phyloP scores from a whole-genome alignment of 225 moss, liverwort and hornwort species.

The Lunularia cruciata region DNA sequence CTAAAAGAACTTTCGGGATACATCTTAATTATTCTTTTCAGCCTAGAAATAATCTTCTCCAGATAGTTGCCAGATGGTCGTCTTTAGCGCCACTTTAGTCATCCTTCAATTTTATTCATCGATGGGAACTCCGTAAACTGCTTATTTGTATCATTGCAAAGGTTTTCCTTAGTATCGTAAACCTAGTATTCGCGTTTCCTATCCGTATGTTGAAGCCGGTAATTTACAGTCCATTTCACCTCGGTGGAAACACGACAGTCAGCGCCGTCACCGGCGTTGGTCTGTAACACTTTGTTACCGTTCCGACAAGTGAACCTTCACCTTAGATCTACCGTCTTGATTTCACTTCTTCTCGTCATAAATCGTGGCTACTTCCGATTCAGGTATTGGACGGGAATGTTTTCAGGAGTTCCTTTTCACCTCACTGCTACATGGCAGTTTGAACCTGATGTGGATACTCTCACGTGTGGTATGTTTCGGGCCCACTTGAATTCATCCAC shows the following conservation, averaged over 20 bases:
- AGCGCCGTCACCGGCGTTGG: slow-evolving; percentile 3
- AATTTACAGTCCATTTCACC: too few species aligned
- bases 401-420: not conserved
- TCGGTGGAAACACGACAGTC: not conserved
- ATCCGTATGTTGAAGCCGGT: too few species aligned
- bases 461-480: not conserved
- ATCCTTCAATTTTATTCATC: too few species aligned
- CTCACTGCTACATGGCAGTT: not conserved
- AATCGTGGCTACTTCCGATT: not conserved
- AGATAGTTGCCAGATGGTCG: too few species aligned
- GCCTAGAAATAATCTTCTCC: too few species aligned
- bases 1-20: too few species aligned
- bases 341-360: not conserved
- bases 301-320: not conserved
- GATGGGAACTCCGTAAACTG: too few species aligned
- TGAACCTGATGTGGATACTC: not conserved
- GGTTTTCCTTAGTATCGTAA: too few species aligned
- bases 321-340: not conserved
- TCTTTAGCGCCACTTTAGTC: too few species aligned
- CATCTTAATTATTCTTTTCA: too few species aligned
- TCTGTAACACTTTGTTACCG: not conserved
- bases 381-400: slow-evolving; percentile 4
- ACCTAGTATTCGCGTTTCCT: too few species aligned
- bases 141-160: too few species aligned
- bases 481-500: not conserved